Evolutionary conservation across 148 eudicot genomes (phyloP).

Genomic region (Hydrangea macrophylla): DNA sequence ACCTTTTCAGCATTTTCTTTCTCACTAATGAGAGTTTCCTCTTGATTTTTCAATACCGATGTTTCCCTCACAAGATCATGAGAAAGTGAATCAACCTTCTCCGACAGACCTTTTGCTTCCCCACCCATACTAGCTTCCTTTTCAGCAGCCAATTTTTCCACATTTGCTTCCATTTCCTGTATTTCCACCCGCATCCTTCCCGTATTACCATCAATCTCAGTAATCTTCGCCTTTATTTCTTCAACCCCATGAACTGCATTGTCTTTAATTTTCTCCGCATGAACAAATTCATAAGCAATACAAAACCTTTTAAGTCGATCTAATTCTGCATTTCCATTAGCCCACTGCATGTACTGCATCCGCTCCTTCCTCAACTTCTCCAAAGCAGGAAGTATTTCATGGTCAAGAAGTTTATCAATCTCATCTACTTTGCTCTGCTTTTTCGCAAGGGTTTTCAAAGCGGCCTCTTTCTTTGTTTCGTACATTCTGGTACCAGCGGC

Average conservation of each 20-base stretch:
- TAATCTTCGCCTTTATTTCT: slow-evolving; percentile 52
- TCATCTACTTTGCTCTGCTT: slow-evolving; percentile 91
- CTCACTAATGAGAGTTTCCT: slow-evolving; percentile 71
- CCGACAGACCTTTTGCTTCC: slow-evolving; percentile 66
- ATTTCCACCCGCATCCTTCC: slow-evolving; percentile 51
- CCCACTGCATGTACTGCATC: slow-evolving; percentile 98
- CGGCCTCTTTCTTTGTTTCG: slow-evolving; percentile 95
- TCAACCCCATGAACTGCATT: slow-evolving; percentile 66
- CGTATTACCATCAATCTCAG: slow-evolving; percentile 46
- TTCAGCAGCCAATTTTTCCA: slow-evolving; percentile 61
- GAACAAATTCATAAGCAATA: slow-evolving; percentile 85
- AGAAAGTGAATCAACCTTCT: slow-evolving; percentile 75
- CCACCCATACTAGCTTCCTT: slow-evolving; percentile 95
- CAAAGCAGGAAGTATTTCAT: slow-evolving; percentile 84
- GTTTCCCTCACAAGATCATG: slow-evolving; percentile 76
- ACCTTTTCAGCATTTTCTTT: slow-evolving; percentile 75
- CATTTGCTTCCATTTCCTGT: slow-evolving; percentile 67
- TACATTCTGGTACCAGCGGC: slow-evolving; percentile 99
- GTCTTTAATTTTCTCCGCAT: slow-evolving; percentile 83
- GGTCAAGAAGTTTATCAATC: slow-evolving; percentile 87
- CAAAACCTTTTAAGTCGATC: slow-evolving; percentile 89
- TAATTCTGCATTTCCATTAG: slow-evolving; percentile 86
- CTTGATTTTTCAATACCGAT: slow-evolving; percentile 72
- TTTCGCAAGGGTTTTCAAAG: slow-evolving; percentile 90
- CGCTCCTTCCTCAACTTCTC: slow-evolving; percentile 93